Evolutionary conservation across 495 filamentous ascomycete genomes (phyloP).

Genomic region (Podospora appendiculata): DNA sequence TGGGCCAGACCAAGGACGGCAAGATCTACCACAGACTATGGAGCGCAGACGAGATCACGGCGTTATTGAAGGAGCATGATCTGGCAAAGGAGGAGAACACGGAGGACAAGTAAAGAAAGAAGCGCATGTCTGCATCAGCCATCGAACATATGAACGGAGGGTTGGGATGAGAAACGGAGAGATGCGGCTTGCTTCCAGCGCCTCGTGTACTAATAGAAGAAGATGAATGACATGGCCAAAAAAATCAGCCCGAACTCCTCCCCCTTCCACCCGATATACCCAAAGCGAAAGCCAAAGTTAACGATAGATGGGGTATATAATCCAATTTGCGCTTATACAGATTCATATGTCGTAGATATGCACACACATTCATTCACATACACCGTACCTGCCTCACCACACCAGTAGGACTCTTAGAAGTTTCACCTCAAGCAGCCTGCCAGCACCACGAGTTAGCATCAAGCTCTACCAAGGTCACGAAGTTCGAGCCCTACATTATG

Average conservation of each 20-base stretch:
- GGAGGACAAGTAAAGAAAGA: slow-evolving; percentile 49
- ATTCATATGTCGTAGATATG: too few species aligned
- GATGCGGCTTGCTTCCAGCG: slow-evolving; percentile 12
- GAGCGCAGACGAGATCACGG: slow-evolving; percentile 93
- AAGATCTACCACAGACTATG: slow-evolving; percentile 97
- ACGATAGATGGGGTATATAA: not conserved
- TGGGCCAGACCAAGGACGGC: slow-evolving; percentile 87
- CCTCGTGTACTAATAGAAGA: slow-evolving; percentile 22
- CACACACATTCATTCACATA: too few species aligned
- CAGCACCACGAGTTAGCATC: slow-evolving; percentile 14
- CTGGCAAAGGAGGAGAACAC: slow-evolving; percentile 79
- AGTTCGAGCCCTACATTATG: slow-evolving; percentile 25
- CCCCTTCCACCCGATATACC: not conserved
- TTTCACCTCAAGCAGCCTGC: not conserved
- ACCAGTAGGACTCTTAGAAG: not conserved
- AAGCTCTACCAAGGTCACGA: slow-evolving; percentile 3
- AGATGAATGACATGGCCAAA: not conserved
- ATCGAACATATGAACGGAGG: not conserved
- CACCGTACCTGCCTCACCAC: too few species aligned
- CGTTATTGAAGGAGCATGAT: slow-evolving; percentile 89
- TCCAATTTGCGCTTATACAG: not conserved
- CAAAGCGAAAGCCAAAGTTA: too few species aligned
- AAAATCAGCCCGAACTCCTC: not conserved
- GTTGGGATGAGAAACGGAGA: not conserved
- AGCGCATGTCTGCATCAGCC: not conserved